Conservation (phyloP, 2,329 filamentous ascomycete genomes). For the Ophiocordyceps camponoti-floridani region DNA sequence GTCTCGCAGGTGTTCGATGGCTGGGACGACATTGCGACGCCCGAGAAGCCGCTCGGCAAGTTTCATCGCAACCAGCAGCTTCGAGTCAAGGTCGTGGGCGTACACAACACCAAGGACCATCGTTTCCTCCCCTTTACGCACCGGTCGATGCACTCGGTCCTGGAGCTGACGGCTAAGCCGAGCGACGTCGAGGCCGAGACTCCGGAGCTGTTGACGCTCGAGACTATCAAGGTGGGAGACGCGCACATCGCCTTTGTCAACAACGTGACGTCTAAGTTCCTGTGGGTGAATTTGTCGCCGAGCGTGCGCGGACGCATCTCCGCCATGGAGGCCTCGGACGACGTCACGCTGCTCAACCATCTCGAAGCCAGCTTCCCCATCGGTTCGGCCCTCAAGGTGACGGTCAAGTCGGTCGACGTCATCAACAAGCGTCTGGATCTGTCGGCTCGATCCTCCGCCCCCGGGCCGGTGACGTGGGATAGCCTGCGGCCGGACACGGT, state of each 20-base stretch:
- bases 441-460: conserved; percentile 47
- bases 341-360: conserved; percentile 61
- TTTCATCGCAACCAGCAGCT: conserved; percentile 58
- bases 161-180: conserved; percentile 72
- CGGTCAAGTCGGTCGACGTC: conserved; percentile 56
- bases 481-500: conserved; percentile 65
- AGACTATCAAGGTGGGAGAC: conserved; percentile 54
- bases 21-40: conserved; percentile 72
- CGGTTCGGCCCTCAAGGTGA: conserved; percentile 72
- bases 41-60: conserved; percentile 56
- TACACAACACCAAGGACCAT: conserved; percentile 81
- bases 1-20: conserved; percentile 77
- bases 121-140: conserved; percentile 85
- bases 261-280: conserved; percentile 59
- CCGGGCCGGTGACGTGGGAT: conserved; percentile 41
- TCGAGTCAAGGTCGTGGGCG: conserved; percentile 60
- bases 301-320: conserved; percentile 72
- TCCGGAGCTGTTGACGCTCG: conserved; percentile 42
- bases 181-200: conserved; percentile 36
- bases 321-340: conserved; percentile 71
- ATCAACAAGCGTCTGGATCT: conserved; percentile 65
- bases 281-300: conserved; percentile 86
- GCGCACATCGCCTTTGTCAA: conserved; percentile 75
- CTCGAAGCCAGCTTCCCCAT: conserved; percentile 68
- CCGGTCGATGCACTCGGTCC: conserved; percentile 61